Evolutionary conservation across 306 rosid genomes (phyloP).

Genomic region (Carpinus fangiana): DNA sequence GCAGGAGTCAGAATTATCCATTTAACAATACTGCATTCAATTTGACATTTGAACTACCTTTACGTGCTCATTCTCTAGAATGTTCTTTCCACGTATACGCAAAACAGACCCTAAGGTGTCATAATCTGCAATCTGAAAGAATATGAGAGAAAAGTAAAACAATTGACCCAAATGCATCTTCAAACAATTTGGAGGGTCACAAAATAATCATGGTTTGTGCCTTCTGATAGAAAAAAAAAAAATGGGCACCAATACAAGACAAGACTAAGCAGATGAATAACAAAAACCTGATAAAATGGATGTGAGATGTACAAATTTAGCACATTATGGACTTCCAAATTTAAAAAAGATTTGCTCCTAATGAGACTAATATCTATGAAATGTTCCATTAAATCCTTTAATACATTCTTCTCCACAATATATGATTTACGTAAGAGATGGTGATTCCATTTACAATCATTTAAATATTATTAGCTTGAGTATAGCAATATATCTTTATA

Average conservation of each 20-base stretch:
- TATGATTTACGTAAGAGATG: not conserved
- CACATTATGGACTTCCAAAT: not conserved
- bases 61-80: conserved; percentile 81
- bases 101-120: conserved; percentile 79
- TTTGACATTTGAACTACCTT: conserved; percentile 53
- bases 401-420: not conserved
- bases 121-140: conserved; percentile 79
- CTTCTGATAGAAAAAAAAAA: not conserved
- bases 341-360: not conserved
- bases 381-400: not conserved
- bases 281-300: not conserved
- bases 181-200: not conserved
- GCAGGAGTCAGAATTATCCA: not conserved
- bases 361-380: not conserved
- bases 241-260: not conserved
- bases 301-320: not conserved
- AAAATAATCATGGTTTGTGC: not conserved
- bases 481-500: not conserved
- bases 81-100: conserved; percentile 89
- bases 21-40: not conserved
- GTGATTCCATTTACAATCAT: not conserved
- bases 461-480: not conserved
- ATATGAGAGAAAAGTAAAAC: not conserved
- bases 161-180: conserved; percentile 7
- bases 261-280: not conserved